A percentile compares a stretch with the other conserved stretches of the same genome.
Evolutionary conservation across 2,329 filamentous ascomycete species (phyloP).

Genomic region (Colletotrichum camelliae): DNA sequence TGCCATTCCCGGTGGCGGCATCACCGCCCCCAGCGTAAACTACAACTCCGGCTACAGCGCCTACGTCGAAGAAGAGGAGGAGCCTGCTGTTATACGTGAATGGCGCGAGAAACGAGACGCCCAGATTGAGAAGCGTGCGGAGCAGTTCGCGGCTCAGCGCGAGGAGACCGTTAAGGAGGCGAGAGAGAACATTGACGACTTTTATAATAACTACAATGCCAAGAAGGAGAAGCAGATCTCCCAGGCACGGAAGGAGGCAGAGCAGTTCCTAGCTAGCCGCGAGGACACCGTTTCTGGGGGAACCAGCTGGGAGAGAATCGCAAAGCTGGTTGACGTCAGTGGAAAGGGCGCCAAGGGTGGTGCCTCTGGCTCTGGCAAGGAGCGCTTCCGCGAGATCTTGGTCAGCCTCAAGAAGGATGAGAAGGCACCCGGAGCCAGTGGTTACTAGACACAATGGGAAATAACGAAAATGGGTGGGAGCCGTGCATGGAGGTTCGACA

Average conservation of each 20-base stretch:
- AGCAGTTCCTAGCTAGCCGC: conserved; percentile 85
- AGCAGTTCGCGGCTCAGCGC: conserved; percentile 83
- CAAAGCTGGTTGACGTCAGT: conserved; percentile 95
- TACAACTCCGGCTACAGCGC: conserved; percentile 68
- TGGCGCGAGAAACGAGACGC: conserved; percentile 92
- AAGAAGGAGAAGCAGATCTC: conserved; percentile 94
- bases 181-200: conserved; percentile 94
- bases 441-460: conserved; percentile 50
- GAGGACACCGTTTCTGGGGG: conserved; percentile 95
- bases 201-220: conserved; percentile 99
- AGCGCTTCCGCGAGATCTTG: conserved; percentile 91
- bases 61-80: conserved; percentile 69
- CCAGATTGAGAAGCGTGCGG: conserved; percentile 81
- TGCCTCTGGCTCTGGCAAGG: conserved; percentile 89
- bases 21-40: conserved; percentile 74
- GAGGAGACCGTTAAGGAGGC: conserved; percentile 87
- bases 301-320: conserved; percentile 98
- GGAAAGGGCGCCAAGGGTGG: conserved; percentile 90
- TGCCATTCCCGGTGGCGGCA: conserved; percentile 77
- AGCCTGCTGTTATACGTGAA: conserved; percentile 86
- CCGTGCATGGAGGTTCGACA: neutral
- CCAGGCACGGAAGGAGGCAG: conserved; percentile 89
- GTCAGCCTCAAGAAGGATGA: conserved; percentile 91
- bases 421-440: conserved; percentile 74
- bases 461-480: neutral